Conservation (phyloP, 208 protist species). For the Acanthamoeba rhysodes region DNA sequence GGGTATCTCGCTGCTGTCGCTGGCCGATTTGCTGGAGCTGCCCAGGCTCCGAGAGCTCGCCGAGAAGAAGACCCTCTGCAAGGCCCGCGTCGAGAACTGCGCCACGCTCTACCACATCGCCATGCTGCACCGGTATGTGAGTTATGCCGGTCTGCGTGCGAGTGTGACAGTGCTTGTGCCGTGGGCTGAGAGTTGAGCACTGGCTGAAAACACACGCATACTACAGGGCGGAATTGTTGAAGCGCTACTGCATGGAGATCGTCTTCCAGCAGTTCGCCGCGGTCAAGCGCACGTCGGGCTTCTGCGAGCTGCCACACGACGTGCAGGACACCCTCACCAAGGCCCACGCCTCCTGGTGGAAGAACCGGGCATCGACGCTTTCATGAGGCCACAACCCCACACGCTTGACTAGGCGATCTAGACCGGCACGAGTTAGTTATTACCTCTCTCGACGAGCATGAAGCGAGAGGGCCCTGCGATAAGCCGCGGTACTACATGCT, state of each 20-base stretch:
- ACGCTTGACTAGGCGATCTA: no score
- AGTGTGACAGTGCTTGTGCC: no score
- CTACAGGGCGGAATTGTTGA: not conserved
- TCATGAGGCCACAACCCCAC: no score
- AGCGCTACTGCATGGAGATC: conserved; percentile 28
- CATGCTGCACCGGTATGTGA: not conserved
- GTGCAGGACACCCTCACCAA: not conserved
- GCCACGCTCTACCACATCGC: conserved; percentile 28
- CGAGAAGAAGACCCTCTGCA: conserved; percentile 5
- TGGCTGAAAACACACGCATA: not conserved
- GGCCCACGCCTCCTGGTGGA: conserved; percentile 21
- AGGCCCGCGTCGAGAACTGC: conserved; percentile 13
- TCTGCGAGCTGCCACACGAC: not conserved
- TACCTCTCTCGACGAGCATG: no score
- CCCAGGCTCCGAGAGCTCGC: not conserved
- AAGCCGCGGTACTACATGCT: no score
- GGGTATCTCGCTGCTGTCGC: not conserved
- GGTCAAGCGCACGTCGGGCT: conserved; percentile 2
- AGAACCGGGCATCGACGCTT: not conserved
- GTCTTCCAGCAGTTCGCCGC: conserved; percentile 20
- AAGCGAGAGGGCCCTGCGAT: no score
- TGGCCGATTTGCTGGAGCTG: conserved; percentile 10
- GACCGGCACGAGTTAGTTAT: no score
- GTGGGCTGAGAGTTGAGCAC: no score
- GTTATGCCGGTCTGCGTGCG: not conserved